Evolutionary conservation across 768 basidiomycete species (phyloP).

Genomic region (Glaciozyma martinii): DNA sequence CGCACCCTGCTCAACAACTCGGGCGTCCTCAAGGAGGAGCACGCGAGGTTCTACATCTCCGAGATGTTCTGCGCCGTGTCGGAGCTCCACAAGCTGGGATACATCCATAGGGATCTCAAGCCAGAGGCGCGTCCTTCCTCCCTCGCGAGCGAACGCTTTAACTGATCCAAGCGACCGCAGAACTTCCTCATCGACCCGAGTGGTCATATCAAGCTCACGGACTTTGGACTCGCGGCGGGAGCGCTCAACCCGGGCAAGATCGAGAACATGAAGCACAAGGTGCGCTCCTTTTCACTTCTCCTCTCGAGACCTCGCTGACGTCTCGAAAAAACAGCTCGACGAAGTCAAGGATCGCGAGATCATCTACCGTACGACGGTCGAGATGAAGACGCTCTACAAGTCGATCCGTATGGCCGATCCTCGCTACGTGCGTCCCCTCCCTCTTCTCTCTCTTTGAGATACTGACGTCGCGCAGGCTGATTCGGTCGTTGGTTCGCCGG

Average conservation of each 20-base stretch:
- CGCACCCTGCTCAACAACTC: slow-evolving; percentile 95
- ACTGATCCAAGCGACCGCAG: slow-evolving; percentile 42
- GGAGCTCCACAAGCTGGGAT: slow-evolving; percentile 92
- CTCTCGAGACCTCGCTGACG: not conserved
- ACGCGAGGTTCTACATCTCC: slow-evolving; percentile 90
- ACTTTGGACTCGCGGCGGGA: slow-evolving; percentile 95
- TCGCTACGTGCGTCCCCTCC: slow-evolving; percentile 48
- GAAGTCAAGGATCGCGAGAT: slow-evolving; percentile 90
- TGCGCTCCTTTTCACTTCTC: slow-evolving; percentile 37
- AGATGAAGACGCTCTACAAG: slow-evolving; percentile 87
- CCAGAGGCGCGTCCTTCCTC: slow-evolving; percentile 62
- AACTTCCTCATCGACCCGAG: slow-evolving; percentile 94
- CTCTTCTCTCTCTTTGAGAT: slow-evolving; percentile 28
- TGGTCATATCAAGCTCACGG: slow-evolving; percentile 94
- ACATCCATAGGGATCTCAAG: slow-evolving; percentile 96
- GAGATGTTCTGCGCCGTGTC: slow-evolving; percentile 95
- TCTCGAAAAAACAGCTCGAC: slow-evolving; percentile 57
- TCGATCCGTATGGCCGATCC: slow-evolving; percentile 83
- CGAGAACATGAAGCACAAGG: slow-evolving; percentile 87
- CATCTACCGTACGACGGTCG: slow-evolving; percentile 81
- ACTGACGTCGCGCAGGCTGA: slow-evolving; percentile 51
- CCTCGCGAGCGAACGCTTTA: not conserved
- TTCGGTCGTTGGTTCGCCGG: slow-evolving; percentile 93
- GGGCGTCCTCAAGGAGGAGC: slow-evolving; percentile 92
- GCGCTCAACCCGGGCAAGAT: slow-evolving; percentile 89